Conservation (phyloP, 1,139 yeast species). For the Eremothecium cymbalariae region DNA sequence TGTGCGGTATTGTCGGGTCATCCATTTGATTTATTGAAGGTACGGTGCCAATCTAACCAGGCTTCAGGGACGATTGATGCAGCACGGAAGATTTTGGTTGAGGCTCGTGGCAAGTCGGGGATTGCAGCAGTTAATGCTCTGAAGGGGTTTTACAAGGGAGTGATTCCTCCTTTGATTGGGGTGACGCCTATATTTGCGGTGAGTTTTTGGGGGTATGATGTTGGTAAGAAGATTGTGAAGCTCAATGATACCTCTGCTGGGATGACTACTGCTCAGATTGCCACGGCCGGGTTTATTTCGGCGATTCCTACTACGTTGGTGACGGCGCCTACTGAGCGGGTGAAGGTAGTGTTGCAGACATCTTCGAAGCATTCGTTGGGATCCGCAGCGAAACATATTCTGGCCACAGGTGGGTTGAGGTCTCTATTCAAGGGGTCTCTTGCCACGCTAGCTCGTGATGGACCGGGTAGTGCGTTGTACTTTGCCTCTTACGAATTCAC, state of each 20-base stretch:
- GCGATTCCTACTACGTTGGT: slow-evolving; percentile 92
- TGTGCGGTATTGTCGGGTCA: slow-evolving; percentile 92
- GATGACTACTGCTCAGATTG: slow-evolving; percentile 61
- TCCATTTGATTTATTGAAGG: slow-evolving; percentile 91
- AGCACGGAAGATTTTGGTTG: slow-evolving; percentile 55
- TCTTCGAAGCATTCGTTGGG: slow-evolving; percentile 44
- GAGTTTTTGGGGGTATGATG: slow-evolving; percentile 96
- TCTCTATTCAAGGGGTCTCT: slow-evolving; percentile 86
- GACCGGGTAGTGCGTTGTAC: slow-evolving; percentile 96
- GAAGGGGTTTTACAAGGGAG: slow-evolving; percentile 78
- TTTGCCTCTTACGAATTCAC: slow-evolving; percentile 89
- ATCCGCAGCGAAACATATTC: slow-evolving; percentile 51
- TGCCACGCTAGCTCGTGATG: slow-evolving; percentile 93
- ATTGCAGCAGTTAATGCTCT: slow-evolving; percentile 12
- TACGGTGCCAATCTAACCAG: slow-evolving; percentile 66
- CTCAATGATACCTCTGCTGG: slow-evolving; percentile 27
- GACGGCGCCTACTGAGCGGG: slow-evolving; percentile 95
- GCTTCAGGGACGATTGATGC: slow-evolving; percentile 54
- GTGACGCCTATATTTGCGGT: slow-evolving; percentile 99
- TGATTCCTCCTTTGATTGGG: slow-evolving; percentile 81
- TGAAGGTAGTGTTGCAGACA: slow-evolving; percentile 87
- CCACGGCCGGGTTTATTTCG: slow-evolving; percentile 91
- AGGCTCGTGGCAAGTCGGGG: slow-evolving; percentile 48
- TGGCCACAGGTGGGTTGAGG: slow-evolving; percentile 71
- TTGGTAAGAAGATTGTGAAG: slow-evolving; percentile 71